Evolutionary conservation across 2,329 filamentous ascomycete species (phyloP), one percentile per base, ranked within the genome.

Genomic region (Xylariales sp.): DNA sequence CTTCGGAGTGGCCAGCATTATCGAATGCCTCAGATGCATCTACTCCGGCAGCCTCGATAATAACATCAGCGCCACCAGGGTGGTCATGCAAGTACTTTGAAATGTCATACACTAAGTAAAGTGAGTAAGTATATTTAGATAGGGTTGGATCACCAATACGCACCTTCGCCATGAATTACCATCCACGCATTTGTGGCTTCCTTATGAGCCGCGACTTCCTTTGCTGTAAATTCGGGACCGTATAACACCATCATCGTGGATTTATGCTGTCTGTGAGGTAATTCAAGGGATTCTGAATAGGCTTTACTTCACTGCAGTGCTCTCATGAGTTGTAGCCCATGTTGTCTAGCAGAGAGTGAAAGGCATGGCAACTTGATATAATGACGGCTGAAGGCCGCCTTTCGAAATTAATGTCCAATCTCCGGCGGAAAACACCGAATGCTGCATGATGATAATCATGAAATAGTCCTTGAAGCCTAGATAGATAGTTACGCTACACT

Each of bases 11-110:
- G 32, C 87, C 87, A 27, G 88, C 86, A 55, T 90, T 84, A 65
- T 93, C 86, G 56, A 90, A 93, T 31, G 80, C 84, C 58, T 87
- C 82, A 31, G 84, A 87, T 35, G 84, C 82, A 64, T 93, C 86
- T 52, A 82, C 81, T 43, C 88, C 88, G 51, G 75, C 86, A 20
- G 87, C 82, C 48, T 91, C 87, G 45, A 87, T 70, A 29, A 93
- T 70, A 45, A 90, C 78, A 56, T 90, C 86, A 55, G 84, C 80
- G 58, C 88, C 88, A 53, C 87, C 87, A 40, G 80, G 80, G 46
- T 83, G 80, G 43, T 82, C 77, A 18, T 72, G 60, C 2, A 76
- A 46, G 47, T 81, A 83, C 31, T 70, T 66, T 1, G 78, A 72
- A 9, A 80, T 61, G 54, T 82, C 64, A 51, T 80, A 82, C 2